Percentiles rank a stretch among this genome's conserved stretches.
Evolutionary conservation across 495 filamentous ascomycete genomes (phyloP).

Genomic region (Tuber brumale): DNA sequence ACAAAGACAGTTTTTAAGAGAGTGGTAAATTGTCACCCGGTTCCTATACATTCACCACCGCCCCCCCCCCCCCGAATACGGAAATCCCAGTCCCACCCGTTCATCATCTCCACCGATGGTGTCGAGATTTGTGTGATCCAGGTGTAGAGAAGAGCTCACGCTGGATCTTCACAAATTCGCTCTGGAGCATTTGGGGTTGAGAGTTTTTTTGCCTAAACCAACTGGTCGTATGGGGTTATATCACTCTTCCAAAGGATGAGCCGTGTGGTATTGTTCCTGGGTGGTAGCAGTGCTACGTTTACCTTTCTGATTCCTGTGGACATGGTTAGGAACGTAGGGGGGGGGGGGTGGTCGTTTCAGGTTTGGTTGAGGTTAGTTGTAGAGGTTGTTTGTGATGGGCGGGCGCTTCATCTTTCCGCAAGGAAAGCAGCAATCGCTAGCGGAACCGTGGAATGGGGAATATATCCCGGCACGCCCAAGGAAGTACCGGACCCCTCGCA

Average conservation of each 20-base stretch:
- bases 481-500: conserved; percentile 48
- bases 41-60: conserved; percentile 51
- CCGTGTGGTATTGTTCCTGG: conserved; percentile 54
- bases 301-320: conserved; percentile 51
- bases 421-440: conserved; percentile 22
- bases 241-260: conserved; percentile 54
- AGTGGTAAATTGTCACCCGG: conserved; percentile 47
- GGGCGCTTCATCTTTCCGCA: conserved; percentile 42
- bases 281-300: conserved; percentile 56
- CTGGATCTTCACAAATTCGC: conserved; percentile 51
- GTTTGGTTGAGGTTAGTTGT: conserved; percentile 48
- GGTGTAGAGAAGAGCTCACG: conserved; percentile 53
- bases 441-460: conserved; percentile 38
- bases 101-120: conserved; percentile 52
- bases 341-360: background rate
- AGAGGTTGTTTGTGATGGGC: conserved; percentile 49
- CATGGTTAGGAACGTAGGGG: conserved; percentile 47
- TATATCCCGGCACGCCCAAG: conserved; percentile 51
- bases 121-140: conserved; percentile 52
- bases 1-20: conserved; percentile 48
- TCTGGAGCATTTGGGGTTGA: conserved; percentile 45
- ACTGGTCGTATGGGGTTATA: conserved; percentile 56
- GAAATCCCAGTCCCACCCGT: conserved; percentile 53
- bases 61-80: conserved; percentile 51
- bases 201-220: conserved; percentile 49